These are phyloP conservation scores for Graphilbum sp. DNA, from an alignment of 2,329 filamentous ascomycete species.

Conservation along the genomic window DNA sequence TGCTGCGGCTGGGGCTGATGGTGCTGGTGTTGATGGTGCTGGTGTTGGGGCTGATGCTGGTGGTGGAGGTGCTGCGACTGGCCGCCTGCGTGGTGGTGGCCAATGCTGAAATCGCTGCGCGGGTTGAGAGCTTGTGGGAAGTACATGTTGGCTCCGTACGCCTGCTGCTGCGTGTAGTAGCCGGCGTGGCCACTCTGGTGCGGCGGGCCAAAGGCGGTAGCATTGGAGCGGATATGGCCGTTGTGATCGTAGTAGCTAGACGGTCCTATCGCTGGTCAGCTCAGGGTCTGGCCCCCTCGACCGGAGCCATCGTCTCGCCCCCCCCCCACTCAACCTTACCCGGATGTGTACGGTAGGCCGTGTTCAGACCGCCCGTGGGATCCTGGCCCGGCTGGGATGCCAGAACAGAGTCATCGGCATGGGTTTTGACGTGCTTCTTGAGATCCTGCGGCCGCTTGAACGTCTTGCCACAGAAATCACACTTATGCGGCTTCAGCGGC, in stretches of 20 bases:
- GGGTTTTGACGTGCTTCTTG: slow-evolving; percentile 99
- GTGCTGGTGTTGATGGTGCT: slow-evolving; percentile 4
- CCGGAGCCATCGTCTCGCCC: no score
- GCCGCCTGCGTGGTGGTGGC: slow-evolving; percentile 26
- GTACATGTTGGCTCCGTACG: slow-evolving; percentile 49
- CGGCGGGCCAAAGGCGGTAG: slow-evolving; percentile 33
- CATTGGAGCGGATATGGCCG: slow-evolving; percentile 43
- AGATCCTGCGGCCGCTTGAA: slow-evolving; percentile 98
- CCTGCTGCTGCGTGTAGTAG: slow-evolving; percentile 44
- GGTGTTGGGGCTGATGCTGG: slow-evolving; percentile 2
- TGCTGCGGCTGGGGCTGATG: slow-evolving; percentile 1
- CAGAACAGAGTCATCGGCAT: slow-evolving; percentile 83
- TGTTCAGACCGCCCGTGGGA: slow-evolving; percentile 29
- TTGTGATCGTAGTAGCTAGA: slow-evolving; percentile 49
- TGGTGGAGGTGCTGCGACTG: slow-evolving; percentile 2
- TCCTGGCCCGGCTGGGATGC: slow-evolving; percentile 33
- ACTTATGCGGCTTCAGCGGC: slow-evolving; percentile 98
- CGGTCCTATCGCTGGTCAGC: slow-evolving; percentile 22
- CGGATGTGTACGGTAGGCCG: slow-evolving; percentile 33
- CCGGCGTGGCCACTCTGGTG: slow-evolving; percentile 37
- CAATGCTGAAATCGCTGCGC: slow-evolving; percentile 41
- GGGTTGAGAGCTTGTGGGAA: slow-evolving; percentile 47
- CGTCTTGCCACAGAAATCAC: slow-evolving; percentile 94
- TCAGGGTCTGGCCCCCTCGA: background rate
- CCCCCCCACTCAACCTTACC: no score